phyloP scores from a whole-genome alignment of 805 yeast species.

The Saturnispora quitensis region DNA sequence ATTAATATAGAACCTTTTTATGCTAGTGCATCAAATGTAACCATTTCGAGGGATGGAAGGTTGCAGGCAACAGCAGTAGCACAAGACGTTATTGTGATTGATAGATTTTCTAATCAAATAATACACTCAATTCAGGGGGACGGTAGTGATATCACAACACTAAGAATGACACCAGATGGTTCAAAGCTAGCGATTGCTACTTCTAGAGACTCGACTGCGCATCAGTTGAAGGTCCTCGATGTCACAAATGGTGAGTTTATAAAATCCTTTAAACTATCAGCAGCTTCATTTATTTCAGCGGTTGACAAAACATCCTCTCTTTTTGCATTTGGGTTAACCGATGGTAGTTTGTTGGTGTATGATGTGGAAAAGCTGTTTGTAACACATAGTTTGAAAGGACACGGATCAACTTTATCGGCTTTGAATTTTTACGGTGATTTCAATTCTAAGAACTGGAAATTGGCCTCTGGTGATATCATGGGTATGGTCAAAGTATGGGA shows the following conservation, averaged over 20 bases:
- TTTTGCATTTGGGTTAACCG: conserved; percentile 91
- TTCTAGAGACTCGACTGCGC: conserved; percentile 42
- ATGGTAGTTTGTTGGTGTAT: conserved; percentile 86
- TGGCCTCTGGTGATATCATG: conserved; percentile 63
- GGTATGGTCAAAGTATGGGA: conserved; percentile 51
- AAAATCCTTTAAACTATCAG: conserved; percentile 51
- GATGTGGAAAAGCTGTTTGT: conserved; percentile 81
- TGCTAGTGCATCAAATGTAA: conserved; percentile 73
- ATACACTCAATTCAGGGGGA: conserved; percentile 71
- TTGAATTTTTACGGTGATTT: conserved; percentile 63
- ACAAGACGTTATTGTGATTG: conserved; percentile 67
- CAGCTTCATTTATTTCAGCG: conserved; percentile 75
- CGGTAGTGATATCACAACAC: conserved; percentile 67
- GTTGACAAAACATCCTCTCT: conserved; percentile 76
- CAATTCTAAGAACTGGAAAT: conserved; percentile 62
- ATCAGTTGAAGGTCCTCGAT: conserved; percentile 62
- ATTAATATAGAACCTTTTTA: conserved; percentile 69
- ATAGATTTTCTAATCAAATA: conserved; percentile 47
- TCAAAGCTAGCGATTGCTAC: conserved; percentile 60
- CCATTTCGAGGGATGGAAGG: conserved; percentile 51
- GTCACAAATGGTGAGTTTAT: conserved; percentile 32
- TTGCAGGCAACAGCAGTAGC: conserved; percentile 71
- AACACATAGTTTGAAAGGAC: conserved; percentile 90
- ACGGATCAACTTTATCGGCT: conserved; percentile 80
- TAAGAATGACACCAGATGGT: conserved; percentile 73